Evolutionary conservation across 495 filamentous ascomycete species (phyloP), one percentile per base, ranked within the genome.

Genomic region (Staphylotrichum longicolle): DNA sequence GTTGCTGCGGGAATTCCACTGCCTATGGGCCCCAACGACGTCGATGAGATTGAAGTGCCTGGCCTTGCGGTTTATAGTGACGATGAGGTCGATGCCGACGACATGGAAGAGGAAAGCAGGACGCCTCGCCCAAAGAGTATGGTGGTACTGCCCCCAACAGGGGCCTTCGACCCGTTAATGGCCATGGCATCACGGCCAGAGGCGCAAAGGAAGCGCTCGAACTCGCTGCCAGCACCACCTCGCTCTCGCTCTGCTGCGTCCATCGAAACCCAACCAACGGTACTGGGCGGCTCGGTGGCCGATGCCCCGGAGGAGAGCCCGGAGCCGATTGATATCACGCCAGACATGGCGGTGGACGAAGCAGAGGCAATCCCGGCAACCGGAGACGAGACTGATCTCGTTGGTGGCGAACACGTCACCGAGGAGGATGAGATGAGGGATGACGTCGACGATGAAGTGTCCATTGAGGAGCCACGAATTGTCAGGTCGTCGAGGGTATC

Each of bases 1-100:
- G 79, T 80, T 61, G 81, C 84, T 7, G 75, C 79, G 2, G 74
- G 71, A 10, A 83, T 88, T 58, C 86, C 85, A 10, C 70, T 94
- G 32, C 89, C 90, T 5, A 75, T 88, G 49, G 75, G 74, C n/a
- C 80, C 84, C 14, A 81, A 88, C 50, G 90, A 93, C 70, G 72
- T 91, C 1, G 79, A 84, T 48, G 88, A 93, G 68, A 91, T 92
- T 46, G 86, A 90, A 63, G 79, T 88, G 48, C 86, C 88, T 7
- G 85, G 86, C 4, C 79, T 88, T 42, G 79, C 77, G 8, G 70
- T 73, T 14, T 79, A 86, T 54, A 78, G 80, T 53, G 86, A 89
- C 27, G 82, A 83, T 11, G 83, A 86, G 50, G 76, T 79, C 20
- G 80, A 81, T 40, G 80, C 80, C 7, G 78, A 79, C 62, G 72